A percentile compares a stretch with the other conserved stretches of the same genome.
phyloP scores from a whole-genome alignment of 768 basidiomycete species.

The Phanerochaete carnosa region DNA sequence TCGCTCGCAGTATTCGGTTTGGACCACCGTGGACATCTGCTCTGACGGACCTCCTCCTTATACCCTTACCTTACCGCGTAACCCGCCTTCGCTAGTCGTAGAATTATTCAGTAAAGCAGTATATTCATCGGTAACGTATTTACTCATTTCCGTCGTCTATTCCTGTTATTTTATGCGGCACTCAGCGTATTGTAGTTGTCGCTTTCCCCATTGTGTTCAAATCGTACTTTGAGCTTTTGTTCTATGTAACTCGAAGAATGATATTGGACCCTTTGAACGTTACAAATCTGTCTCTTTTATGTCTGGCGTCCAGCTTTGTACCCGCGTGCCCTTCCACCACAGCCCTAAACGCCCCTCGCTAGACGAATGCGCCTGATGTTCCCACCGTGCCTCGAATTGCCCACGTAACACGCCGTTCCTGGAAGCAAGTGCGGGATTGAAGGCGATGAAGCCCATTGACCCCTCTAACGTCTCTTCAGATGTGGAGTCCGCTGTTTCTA shows the following conservation, averaged over 20 bases:
- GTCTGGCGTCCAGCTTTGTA: slow-evolving; percentile 34
- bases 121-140: too few relatives aligned
- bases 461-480: neutral
- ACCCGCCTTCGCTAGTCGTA: neutral
- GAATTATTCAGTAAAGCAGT: neutral
- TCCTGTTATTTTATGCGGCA: too few relatives aligned
- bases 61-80: neutral
- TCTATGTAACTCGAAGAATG: neutral
- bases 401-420: slow-evolving; percentile 54
- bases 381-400: slow-evolving; percentile 66
- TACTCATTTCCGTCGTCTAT: too few relatives aligned
- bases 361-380: slow-evolving; percentile 29
- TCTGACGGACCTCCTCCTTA: neutral
- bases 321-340: slow-evolving; percentile 37
- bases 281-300: neutral
- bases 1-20: slow-evolving; percentile 24
- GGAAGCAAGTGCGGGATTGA: slow-evolving; percentile 66
- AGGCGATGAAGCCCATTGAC: slow-evolving; percentile 50
- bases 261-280: neutral
- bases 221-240: neutral
- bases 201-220: neutral
- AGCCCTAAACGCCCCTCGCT: slow-evolving; percentile 35
- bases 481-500: neutral
- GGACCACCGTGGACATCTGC: slow-evolving; percentile 17
- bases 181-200: too few relatives aligned